Base-by-base conservation (phyloP, 441 rosid genomes). In the Adansonia rubrostipa region DNA sequence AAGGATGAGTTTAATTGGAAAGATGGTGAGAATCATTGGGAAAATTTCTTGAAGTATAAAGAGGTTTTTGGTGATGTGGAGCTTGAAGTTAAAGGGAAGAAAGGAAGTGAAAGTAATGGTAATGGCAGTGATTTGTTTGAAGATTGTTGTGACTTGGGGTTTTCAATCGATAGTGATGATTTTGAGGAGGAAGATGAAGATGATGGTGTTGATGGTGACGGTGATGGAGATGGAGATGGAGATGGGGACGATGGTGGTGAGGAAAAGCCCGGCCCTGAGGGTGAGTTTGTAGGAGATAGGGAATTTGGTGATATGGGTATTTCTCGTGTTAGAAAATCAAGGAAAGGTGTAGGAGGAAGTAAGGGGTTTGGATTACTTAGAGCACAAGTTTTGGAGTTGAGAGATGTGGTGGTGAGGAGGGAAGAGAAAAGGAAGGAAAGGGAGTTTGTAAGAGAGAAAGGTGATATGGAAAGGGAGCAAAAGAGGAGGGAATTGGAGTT, bases 21-120 rank as follows among this genome's bases (percentile, higher is more conserved):
- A 72, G 96, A 92, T 77, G 94, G 94, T 50, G 91, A 88, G 87
- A 86, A 89, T 33, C 94, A 92, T 77, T 90, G 94, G 96, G 94
- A 88, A 79, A 92, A 89, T 74, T 92, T 92, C 77, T 79, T 90
- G 86, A 88, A 78, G 84, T 92, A 92, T 65, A 92, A 86, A 78
- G 93, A 92, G 79, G 96, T 90, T n/a, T 92, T 92, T 79, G 96
- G 96, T 51, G 96, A 90, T 61, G 88, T 90, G 68, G 94, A 92
- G 82, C 88, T 91, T 17, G 95, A 91, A 24, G 86, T 81, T 44
- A 89, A 82, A 81, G 90, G 87, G 50, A 91, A 82, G 79, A 88
- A 85, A 80, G 65, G 61, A 11, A 82, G 65, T 76, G 83, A 81
- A 36, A 73, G 77, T 14, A 80, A 71, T 28, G 79, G 81, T 71